Evolutionary conservation across 805 yeast species (phyloP).

Genomic region (Metschnikowia amazonensis): DNA sequence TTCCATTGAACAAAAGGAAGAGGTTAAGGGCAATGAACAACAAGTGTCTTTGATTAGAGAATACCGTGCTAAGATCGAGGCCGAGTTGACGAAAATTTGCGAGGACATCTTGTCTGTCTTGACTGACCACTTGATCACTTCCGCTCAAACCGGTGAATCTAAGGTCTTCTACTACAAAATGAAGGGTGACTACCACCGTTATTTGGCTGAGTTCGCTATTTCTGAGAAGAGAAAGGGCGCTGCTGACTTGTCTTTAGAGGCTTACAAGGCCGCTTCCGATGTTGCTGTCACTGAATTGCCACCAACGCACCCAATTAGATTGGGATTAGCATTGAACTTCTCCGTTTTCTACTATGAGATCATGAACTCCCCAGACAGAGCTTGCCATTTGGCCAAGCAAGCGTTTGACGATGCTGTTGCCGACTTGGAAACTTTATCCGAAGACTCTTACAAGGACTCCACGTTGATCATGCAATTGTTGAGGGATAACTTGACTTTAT

Average conservation of each 20-base stretch:
- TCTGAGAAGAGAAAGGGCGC: conserved; percentile 90
- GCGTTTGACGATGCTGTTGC: conserved; percentile 99
- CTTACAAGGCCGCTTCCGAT: conserved; percentile 93
- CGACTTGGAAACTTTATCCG: conserved; percentile 94
- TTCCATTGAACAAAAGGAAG: conserved; percentile 97
- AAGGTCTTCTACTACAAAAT: conserved; percentile 97
- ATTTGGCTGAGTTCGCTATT: conserved; percentile 93
- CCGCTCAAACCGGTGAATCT: conserved; percentile 95
- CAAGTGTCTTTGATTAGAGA: conserved; percentile 89
- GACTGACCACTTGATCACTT: conserved; percentile 84
- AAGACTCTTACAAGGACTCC: conserved; percentile 97
- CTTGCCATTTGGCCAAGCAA: conserved; percentile 97
- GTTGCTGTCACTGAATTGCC: conserved; percentile 96
- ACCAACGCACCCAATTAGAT: conserved; percentile 97
- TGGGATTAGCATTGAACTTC: conserved; percentile 96
- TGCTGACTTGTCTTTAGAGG: conserved; percentile 87
- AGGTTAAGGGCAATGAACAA: conserved; percentile 87
- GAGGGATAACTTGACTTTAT: conserved; percentile 96
- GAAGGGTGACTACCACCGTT: conserved; percentile 99
- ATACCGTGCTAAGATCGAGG: conserved; percentile 91
- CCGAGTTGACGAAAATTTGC: conserved; percentile 88
- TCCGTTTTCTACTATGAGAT: conserved; percentile 98
- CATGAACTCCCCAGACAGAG: conserved; percentile 96
- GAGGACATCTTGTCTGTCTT: conserved; percentile 88
- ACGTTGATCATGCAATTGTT: conserved; percentile 98